These are phyloP conservation scores for Dendrobium nobile DNA, from an alignment of 106 monocot genomes.

Conservation along the genomic window DNA sequence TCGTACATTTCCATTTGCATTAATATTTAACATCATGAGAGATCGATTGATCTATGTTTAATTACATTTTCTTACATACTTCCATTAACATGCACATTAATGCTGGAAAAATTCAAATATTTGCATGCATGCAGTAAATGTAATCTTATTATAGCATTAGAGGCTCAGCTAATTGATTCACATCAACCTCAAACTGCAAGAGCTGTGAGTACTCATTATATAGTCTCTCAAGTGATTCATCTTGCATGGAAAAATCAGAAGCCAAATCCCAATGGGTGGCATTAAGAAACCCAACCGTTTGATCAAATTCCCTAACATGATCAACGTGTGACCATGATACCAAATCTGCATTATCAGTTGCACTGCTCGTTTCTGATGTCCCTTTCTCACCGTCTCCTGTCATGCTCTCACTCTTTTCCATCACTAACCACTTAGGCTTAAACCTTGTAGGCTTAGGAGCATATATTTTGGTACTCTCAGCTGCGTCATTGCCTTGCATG, in stretches of 20 bases:
- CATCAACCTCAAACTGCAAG: neutral
- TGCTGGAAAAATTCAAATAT: neutral
- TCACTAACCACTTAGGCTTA: neutral
- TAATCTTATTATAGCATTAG: neutral
- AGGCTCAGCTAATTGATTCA: neutral
- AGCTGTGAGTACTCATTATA: constrained; percentile 23
- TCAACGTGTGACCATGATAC: neutral
- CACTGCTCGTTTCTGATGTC: neutral
- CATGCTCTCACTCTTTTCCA: neutral
- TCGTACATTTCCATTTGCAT: too few relatives aligned
- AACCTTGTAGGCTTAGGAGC: constrained; percentile 25
- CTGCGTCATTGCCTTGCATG: too few relatives aligned
- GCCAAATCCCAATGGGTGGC: neutral
- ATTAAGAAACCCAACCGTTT: neutral
- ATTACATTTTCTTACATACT: too few relatives aligned
- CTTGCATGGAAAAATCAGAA: neutral
- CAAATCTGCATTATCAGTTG: neutral
- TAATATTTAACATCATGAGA: too few relatives aligned
- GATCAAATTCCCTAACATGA: neutral
- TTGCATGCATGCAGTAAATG: neutral
- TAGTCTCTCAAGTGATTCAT: constrained; percentile 11
- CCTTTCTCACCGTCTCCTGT: neutral
- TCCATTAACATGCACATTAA: neutral
- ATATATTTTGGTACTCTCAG: neutral
- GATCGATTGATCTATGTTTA: too few relatives aligned